Base-by-base conservation (phyloP, 2,329 filamentous ascomycete genomes). In the Fusarium chaquense region DNA sequence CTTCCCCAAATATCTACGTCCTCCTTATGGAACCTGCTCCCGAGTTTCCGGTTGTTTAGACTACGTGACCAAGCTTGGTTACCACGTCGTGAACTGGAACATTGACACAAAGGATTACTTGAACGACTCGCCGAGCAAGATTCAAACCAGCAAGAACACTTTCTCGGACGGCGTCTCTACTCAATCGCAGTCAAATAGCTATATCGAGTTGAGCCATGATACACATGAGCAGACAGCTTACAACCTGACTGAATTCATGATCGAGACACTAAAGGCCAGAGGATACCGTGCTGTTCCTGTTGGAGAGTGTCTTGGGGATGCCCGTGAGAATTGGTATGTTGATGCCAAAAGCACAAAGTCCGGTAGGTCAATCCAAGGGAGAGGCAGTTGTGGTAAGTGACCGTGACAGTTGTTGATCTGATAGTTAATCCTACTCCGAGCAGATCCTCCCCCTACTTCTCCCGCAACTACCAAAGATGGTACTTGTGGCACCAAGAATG, bases 31-130 rank as follows among this genome's bases (percentile, higher is more conserved):
- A 12, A 80, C 78, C 32, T 84, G 82, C 74, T 76, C 75, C 18
- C 62, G 67, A 18, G 74, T 59, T 4, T 80, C 78, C 9, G 81
- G 78, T 6, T 83, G 82, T 68, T 68, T 79, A 38, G 67, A 73
- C 15, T 73, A 78, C 26, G 65, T 82, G 55, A 74, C 69, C 4
- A 69, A 67, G n/a, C 72, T 87, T 24, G 84, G 83, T 30, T 89
- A 89, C 75, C 85, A 89, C 70, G 76, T 87, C 68, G 81, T 85
- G 58, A 86, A 86, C 73, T 86, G 85, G 72, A 85, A 88, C 71
- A 78, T 89, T 26, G 87, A 90, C 72, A 89, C 87, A 18, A 84
- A 87, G 62, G 87, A 89, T 75, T 89, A 86, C 72, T 79, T 85
- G 67, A 83, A 87, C 68, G 80, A 83, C 61, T 78, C 79, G 8